A percentile compares a stretch with the other conserved stretches of the same genome.
These are phyloP conservation scores for Massariosphaeria phaeospora DNA, from an alignment of 495 filamentous ascomycete species.

Conservation along the genomic window DNA sequence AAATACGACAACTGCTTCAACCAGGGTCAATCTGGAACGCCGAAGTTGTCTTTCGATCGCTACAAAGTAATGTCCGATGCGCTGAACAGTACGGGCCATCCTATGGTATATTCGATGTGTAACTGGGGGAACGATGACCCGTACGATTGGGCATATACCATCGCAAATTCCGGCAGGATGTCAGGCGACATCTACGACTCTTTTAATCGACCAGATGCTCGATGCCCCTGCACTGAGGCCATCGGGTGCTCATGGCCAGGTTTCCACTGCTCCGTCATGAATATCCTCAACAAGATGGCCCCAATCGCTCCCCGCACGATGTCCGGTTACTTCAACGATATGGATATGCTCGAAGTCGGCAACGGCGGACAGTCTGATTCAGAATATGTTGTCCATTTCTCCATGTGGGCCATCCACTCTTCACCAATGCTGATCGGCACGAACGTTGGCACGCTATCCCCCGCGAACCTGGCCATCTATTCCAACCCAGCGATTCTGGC, in stretches of 20 bases:
- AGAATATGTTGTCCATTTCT: slow-evolving; percentile 37
- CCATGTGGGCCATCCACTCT: slow-evolving; percentile 33
- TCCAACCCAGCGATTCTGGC: slow-evolving; percentile 35
- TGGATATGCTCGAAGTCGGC: slow-evolving; percentile 40
- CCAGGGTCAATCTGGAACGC: slow-evolving; percentile 48
- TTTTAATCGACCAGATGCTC: slow-evolving; percentile 37
- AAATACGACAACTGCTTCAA: slow-evolving; percentile 74
- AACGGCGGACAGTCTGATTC: slow-evolving; percentile 34
- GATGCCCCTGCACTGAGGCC: slow-evolving; percentile 38
- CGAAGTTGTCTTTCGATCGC: slow-evolving; percentile 46
- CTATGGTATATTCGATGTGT: slow-evolving; percentile 62
- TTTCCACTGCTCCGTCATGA: slow-evolving; percentile 51
- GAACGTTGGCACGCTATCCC: slow-evolving; percentile 26
- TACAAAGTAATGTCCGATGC: slow-evolving; percentile 60
- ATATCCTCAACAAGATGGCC: slow-evolving; percentile 38
- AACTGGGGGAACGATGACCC: slow-evolving; percentile 54
- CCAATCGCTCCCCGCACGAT: slow-evolving; percentile 24
- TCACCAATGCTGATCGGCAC: slow-evolving; percentile 36
- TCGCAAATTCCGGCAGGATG: slow-evolving; percentile 56
- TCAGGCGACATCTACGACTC: slow-evolving; percentile 49
- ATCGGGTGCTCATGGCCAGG: slow-evolving; percentile 49
- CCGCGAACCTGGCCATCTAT: slow-evolving; percentile 32
- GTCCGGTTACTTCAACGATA: slow-evolving; percentile 36
- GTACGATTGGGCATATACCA: slow-evolving; percentile 51
- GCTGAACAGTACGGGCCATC: slow-evolving; percentile 49